Evolutionary conservation across 768 basidiomycete species (phyloP).

Genomic region (Chiua virens): DNA sequence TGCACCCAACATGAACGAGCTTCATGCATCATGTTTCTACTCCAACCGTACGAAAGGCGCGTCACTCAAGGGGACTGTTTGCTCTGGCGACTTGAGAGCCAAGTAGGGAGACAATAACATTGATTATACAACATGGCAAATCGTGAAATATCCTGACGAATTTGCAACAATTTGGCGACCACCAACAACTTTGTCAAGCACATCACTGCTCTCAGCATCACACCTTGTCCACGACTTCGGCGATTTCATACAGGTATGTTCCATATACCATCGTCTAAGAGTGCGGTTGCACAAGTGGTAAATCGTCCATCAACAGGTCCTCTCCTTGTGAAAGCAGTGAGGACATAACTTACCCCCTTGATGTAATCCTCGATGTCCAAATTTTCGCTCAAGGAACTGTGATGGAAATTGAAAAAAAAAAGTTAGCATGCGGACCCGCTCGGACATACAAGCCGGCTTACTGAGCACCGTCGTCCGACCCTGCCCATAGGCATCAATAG

Average conservation of each 20-base stretch:
- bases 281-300: neutral
- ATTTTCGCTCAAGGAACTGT: conserved; percentile 89
- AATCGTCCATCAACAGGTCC: neutral
- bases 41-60: no score
- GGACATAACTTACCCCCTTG: conserved; percentile 53
- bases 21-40: neutral
- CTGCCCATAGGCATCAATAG: conserved; percentile 86
- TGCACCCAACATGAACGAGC: neutral
- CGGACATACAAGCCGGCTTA: conserved; percentile 34
- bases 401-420: neutral
- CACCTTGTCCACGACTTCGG: neutral
- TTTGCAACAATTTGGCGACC: no score
- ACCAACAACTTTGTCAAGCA: no score
- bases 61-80: no score
- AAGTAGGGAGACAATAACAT: no score
- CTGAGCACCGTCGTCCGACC: conserved; percentile 91
- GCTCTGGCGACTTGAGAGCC: no score
- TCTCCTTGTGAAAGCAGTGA: neutral
- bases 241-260: conserved; percentile 15
- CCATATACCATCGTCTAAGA: conserved; percentile 16
- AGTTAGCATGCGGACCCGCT: neutral
- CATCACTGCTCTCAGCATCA: no score
- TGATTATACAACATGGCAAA: no score
- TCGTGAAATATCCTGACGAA: no score
- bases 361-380: conserved; percentile 80